Evolutionary conservation across 2,329 filamentous ascomycete genomes (phyloP), one percentile per base, ranked within the genome.

Genomic region (Nannizziopsis arthrosporioides): DNA sequence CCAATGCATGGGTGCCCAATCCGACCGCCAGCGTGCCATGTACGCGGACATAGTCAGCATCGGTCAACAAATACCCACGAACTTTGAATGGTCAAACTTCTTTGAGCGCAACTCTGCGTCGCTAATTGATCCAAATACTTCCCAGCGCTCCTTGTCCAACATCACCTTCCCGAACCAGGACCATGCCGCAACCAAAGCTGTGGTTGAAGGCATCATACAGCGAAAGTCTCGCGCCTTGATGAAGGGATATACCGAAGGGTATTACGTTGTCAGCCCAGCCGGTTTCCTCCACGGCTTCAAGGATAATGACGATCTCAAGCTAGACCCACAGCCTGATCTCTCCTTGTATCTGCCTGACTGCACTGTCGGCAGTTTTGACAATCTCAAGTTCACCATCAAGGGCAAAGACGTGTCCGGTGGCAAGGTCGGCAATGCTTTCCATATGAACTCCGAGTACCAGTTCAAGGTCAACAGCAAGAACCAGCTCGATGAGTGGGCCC

Each of bases 211-310:
- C 35, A 82, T 79, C 0, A 76, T 98, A 42, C 87, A 95, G 72
- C 83, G 87, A 61, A 96, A 94, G 70, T 87, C 84, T 53, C 84
- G 88, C 57, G 84, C 94, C 65, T 82, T 94, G 68, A 79, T 77
- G 59, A 75, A 83, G 68, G 83, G 84, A 50, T 92, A 85, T 67
- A 81, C 80, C 54, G 78, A 84, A 0, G 80, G 78, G 48, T 94
- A 93, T 73, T 98, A 94, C 62, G 90, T 92, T 49, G 80, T 96
- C 42, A 94, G 88, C 0, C 84, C 87, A 0, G 78, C 85, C 49
- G 87, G 85, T 60, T 98, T 83, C 69, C 70, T 98, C 50, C 92
- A 98, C 70, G 89, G 95, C 67, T 98, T 94, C 75, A 94, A 94
- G 69, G 88, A 93, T 60, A 84, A 85, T 62, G 90, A 96, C 60